A percentile compares a stretch with the other conserved stretches of the same genome.
Conservation (phyloP, 257 asterid genomes). For the Gentiana straminea region DNA sequence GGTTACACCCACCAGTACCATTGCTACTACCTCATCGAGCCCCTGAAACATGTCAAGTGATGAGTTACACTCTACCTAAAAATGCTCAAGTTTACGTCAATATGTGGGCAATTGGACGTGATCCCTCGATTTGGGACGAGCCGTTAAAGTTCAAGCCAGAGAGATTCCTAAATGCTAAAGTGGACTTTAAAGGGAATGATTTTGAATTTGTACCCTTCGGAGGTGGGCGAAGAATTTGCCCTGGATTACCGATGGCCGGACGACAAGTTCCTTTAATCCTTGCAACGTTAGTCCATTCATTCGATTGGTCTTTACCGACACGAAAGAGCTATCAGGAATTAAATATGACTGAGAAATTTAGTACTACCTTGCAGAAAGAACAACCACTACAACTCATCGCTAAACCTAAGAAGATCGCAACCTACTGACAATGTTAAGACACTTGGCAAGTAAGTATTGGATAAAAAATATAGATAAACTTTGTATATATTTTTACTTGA, state of each 20-base stretch:
- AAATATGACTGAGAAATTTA: conserved; percentile 19
- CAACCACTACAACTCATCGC: conserved; percentile 25
- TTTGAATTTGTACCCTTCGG: conserved; percentile 37
- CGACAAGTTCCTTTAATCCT: conserved; percentile 17
- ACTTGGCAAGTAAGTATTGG: too few relatives aligned
- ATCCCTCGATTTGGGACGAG: conserved; percentile 29
- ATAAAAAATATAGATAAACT: too few relatives aligned
- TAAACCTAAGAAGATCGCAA: conserved; percentile 19
- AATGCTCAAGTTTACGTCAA: conserved; percentile 20
- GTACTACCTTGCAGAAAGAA: conserved; percentile 18
- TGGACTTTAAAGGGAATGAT: conserved; percentile 36
- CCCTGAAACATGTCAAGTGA: conserved; percentile 19
- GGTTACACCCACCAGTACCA: conserved; percentile 47
- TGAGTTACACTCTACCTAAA: conserved; percentile 25
- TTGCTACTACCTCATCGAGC: conserved; percentile 28
- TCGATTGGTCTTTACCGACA: conserved; percentile 24
- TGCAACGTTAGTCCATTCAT: conserved; percentile 18
- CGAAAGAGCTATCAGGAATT: conserved; percentile 1
- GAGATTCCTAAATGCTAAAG: conserved; percentile 20
- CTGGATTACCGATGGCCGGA: conserved; percentile 23
- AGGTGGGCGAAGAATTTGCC: conserved; percentile 47
- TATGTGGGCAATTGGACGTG: conserved; percentile 34
- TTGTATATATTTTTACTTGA: too few relatives aligned
- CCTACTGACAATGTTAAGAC: too few relatives aligned
- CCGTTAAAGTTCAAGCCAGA: conserved; percentile 28